Evolutionary conservation across 345 rosid species (phyloP).

Genomic region (Toxicodendron radicans): DNA sequence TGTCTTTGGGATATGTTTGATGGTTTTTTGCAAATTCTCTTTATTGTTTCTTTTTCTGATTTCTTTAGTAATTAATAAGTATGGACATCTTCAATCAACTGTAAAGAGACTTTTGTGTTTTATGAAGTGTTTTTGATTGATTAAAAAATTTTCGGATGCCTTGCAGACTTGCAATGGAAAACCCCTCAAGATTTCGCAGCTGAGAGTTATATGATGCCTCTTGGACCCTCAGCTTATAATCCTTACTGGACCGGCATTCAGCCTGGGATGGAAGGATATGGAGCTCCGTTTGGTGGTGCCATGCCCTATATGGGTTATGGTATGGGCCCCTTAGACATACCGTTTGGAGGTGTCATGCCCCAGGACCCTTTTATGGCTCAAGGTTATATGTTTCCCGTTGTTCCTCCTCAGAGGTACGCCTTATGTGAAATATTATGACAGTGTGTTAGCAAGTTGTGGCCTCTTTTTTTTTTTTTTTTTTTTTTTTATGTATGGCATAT

Average conservation of each 20-base stretch:
- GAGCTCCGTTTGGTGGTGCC: constrained; percentile 49
- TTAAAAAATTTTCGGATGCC: constrained; percentile 18
- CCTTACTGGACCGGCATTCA: constrained; percentile 84
- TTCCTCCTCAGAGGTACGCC: constrained; percentile 62
- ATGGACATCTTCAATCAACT: not conserved
- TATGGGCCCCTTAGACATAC: constrained; percentile 60
- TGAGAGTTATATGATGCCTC: constrained; percentile 83
- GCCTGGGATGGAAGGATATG: constrained; percentile 65
- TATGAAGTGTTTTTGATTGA: not conserved
- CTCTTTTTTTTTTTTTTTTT: not conserved
- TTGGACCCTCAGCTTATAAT: constrained; percentile 64
- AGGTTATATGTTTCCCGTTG: constrained; percentile 58
- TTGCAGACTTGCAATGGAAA: constrained; percentile 76
- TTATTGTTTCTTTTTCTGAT: not conserved
- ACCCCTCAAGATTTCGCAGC: constrained; percentile 56
- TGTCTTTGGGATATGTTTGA: not conserved
- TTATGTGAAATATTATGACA: not conserved
- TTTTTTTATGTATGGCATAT: constrained; percentile 9
- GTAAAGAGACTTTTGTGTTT: not conserved
- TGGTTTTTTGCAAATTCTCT: not conserved
- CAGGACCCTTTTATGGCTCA: constrained; percentile 65
- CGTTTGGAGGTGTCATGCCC: constrained; percentile 56
- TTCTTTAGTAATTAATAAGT: not conserved
- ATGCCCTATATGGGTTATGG: constrained; percentile 71
- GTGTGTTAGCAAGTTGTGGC: not conserved